phyloP scores from a whole-genome alignment of 805 yeast species.

The Cyberlindnera subsufficiens region DNA sequence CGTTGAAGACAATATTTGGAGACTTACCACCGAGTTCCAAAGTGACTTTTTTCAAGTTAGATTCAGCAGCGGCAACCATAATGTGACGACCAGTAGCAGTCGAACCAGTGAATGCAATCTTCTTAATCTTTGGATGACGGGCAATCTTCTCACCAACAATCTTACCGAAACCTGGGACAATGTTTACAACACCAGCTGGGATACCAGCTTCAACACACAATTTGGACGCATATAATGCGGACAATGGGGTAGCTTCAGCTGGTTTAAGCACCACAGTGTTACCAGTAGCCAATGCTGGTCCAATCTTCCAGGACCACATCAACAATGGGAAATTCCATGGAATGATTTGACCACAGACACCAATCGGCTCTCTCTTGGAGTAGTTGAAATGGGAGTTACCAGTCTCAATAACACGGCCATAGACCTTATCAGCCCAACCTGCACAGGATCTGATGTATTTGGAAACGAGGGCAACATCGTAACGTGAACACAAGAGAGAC shows the following conservation, averaged over 20 bases:
- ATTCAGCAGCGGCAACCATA: constrained; percentile 73
- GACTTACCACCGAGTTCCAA: constrained; percentile 97
- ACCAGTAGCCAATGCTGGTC: constrained; percentile 84
- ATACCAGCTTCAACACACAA: constrained; percentile 70
- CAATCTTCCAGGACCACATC: constrained; percentile 84
- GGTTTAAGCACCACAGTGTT: constrained; percentile 81
- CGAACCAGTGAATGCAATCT: constrained; percentile 86
- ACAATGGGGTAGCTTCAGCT: constrained; percentile 82
- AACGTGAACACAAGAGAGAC: constrained; percentile 63
- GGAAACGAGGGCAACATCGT: constrained; percentile 69
- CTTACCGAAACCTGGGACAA: constrained; percentile 75
- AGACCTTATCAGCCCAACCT: constrained; percentile 70
- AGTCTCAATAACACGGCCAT: constrained; percentile 54
- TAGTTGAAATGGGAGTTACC: constrained; percentile 59
- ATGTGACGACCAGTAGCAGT: constrained; percentile 81
- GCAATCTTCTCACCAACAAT: constrained; percentile 69
- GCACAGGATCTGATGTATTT: constrained; percentile 79
- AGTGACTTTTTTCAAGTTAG: constrained; percentile 84
- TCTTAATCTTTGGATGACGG: constrained; percentile 62
- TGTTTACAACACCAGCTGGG: constrained; percentile 78
- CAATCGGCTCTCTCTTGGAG: constrained; percentile 76
- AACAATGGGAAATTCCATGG: constrained; percentile 93
- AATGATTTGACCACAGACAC: constrained; percentile 84
- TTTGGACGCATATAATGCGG: constrained; percentile 64
- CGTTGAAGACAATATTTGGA: constrained; percentile 83